Base-by-base conservation (phyloP, 176 grass and related monocot species). In the Pontederia crassipes region DNA sequence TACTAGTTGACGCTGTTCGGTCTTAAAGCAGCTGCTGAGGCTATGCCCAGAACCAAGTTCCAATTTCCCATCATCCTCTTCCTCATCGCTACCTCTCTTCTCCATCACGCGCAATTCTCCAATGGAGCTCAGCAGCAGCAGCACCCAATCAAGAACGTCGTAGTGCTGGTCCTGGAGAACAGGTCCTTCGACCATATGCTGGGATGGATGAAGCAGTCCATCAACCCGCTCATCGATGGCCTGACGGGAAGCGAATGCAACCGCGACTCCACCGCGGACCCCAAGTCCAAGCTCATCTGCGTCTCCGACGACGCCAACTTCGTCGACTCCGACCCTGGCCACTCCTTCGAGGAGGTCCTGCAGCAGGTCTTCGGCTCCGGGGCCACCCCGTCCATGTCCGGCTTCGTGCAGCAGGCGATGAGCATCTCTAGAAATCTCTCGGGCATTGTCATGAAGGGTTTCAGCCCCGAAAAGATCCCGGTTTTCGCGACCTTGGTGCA, bases 121-220 rank as follows among this genome's bases (percentile, higher is more conserved):
- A 9, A 2, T 17, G 24, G 46, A 10, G 24, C 69, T 12, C 17
- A 24, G 11, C 24, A 27, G 1, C 71, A 59, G 10, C 17, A 24
- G 11, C 24, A 27, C 0, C 71, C 71, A 12, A 74, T 74, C 51
- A 54, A 84, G 75, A 78, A 80, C 66, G 66, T 90, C 45, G 91
- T 95, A 12, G 83, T 95, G 59, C 75, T 95, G 59, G 91, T 82
- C 45, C 72, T 95, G n/a, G 90, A 95, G 77, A 95, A 95, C 80
- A 62, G 90, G 28, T 90, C 90, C 20, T 95, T 95, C 74, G 90
- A 95, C 82, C 90, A 95, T 82, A 90, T 90, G 90, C 80, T 95
- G 0, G 90, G 90, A 0, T 95, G 90, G 90, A 89, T 77, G 83
- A 88, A 80, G 72, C 74, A 69, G 49, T 65, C 83, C 18, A 56